Evolutionary conservation across 768 basidiomycete genomes (phyloP), one percentile per base, ranked within the genome.

Genomic region (Mycena pura): DNA sequence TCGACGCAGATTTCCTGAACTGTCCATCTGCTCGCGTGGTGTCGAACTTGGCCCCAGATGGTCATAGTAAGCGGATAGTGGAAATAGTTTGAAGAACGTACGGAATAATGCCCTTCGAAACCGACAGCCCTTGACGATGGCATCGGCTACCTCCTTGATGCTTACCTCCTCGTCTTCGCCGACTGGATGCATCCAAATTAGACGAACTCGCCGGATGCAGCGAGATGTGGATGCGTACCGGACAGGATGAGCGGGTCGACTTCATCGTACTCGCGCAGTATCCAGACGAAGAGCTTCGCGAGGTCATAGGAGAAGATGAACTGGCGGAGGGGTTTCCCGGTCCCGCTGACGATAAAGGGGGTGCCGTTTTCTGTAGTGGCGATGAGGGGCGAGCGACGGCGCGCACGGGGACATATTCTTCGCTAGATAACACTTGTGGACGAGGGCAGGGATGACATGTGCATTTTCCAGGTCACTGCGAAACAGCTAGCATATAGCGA

Each of bases 281-380:
- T 86, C 94, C 93, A 95, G 71, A 97, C 91, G 81, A 97, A 96
- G 56, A 96, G 81, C 74, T 93, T 96, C 41, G 95, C 96, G 47
- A 98, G 88, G 76, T 99, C 95, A 47, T 86, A 82, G n/a, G 96
- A 97, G 78, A 95, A 98, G 75, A 97, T 96, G 74, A 98, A 98
- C 74, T 98, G 96, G n/a, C 96, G 86, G 32, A 97, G 84, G 7
- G 96, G 96, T 67, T 90, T 93, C 31, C 96, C 96, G 0, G 93
- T 91, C 11, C 96, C 96, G 48, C 88, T 77, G n/a, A 96, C 92
- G 50, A 88, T 80, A 76, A 98, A 96, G 5, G 92, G 89, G 0
- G 92, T 93, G 60, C 81, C 82, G 76, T 92, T 93, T 79, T 93
- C 88, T 87, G 73, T 3, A 46, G 19, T 13, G 15, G 13, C n/a